Percentiles rank a stretch among this genome's conserved stretches.
phyloP scores from a whole-genome alignment of 1,284 basidiomycete genomes.

The Rhodotorula sp. region DNA sequence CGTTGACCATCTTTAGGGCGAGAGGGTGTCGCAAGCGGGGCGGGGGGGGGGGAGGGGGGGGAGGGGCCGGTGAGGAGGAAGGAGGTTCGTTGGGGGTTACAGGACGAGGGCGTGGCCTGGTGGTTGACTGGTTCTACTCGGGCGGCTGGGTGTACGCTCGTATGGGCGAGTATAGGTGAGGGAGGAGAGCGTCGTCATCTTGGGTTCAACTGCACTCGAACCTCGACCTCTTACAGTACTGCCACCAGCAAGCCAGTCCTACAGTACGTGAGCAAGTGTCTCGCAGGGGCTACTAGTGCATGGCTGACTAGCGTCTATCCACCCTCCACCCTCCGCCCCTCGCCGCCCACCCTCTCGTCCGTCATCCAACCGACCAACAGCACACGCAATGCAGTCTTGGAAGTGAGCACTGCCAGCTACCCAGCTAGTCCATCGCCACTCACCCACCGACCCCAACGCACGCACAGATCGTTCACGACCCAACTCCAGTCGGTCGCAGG shows the following conservation, averaged over 20 bases:
- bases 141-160: too few relatives aligned
- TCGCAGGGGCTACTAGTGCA: too few relatives aligned
- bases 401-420: neutral
- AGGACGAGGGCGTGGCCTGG: neutral
- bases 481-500: constrained; percentile 24
- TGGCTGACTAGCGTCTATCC: too few relatives aligned
- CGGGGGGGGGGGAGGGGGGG: neutral
- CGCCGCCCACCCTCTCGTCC: too few relatives aligned
- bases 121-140: too few relatives aligned
- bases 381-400: constrained; percentile 1
- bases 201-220: too few relatives aligned
- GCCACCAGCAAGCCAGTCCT: too few relatives aligned
- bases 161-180: too few relatives aligned
- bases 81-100: neutral
- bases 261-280: too few relatives aligned
- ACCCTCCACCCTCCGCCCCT: neutral
- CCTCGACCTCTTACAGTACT: neutral
- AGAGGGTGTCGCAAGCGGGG: neutral
- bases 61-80: too few relatives aligned
- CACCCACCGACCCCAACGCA: neutral
- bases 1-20: constrained; percentile 6
- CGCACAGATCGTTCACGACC: neutral
- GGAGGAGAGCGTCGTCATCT: neutral
- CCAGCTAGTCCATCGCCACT: neutral
- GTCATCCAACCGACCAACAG: neutral